Conservation (phyloP, 805 yeast species). For the Candida tammaniensis region DNA sequence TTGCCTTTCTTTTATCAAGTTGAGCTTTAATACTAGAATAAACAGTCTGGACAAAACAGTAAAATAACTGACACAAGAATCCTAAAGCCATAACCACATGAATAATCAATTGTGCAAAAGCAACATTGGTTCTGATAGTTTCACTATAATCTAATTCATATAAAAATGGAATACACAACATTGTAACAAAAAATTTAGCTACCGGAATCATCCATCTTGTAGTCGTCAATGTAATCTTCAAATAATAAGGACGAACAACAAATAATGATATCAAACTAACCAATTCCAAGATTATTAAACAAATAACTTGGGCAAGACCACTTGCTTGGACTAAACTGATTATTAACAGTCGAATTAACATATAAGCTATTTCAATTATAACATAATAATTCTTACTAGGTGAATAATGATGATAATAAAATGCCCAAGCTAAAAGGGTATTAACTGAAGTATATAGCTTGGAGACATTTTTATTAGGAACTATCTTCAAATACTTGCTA, state of each 20-base stretch:
- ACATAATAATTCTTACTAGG: conserved; percentile 41
- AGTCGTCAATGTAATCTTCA: conserved; percentile 25
- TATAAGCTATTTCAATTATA: conserved; percentile 30
- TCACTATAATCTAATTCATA: conserved; percentile 34
- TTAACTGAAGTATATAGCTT: conserved; percentile 47
- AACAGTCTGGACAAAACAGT: conserved; percentile 26
- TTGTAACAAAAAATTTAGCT: conserved; percentile 37
- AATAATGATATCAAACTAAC: conserved; percentile 22
- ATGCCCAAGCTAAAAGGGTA: conserved; percentile 46
- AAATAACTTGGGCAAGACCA: conserved; percentile 44
- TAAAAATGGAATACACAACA: conserved; percentile 45
- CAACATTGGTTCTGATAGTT: conserved; percentile 37
- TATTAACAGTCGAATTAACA: conserved; percentile 35
- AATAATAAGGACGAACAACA: conserved; percentile 25
- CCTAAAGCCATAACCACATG: conserved; percentile 33
- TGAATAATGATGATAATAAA: conserved; percentile 40
- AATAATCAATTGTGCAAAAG: conserved; percentile 40
- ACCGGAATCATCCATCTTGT: conserved; percentile 32
- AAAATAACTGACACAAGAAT: conserved; percentile 27
- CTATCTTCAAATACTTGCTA: conserved; percentile 13
- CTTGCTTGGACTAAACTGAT: conserved; percentile 43
- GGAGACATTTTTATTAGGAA: conserved; percentile 19
- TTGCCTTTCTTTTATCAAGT: conserved; percentile 3
- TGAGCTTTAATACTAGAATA: conserved; percentile 18
- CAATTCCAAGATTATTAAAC: conserved; percentile 36